phyloP scores from a whole-genome alignment of 1,284 basidiomycete genomes.

The Malassezia brasiliensis region DNA sequence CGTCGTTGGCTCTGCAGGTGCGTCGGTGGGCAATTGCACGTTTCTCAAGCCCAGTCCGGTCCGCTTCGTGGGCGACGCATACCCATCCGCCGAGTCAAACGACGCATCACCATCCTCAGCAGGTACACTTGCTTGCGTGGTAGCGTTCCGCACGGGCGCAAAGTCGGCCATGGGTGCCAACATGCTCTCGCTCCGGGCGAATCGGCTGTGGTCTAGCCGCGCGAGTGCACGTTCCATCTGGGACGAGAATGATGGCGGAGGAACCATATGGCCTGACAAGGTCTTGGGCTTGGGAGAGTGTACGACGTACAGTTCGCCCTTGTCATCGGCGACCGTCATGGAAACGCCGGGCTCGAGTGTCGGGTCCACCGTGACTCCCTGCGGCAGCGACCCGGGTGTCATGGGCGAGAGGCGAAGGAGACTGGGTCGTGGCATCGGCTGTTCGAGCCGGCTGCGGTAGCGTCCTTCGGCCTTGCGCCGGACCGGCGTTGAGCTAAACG shows the following conservation, averaged over 20 bases:
- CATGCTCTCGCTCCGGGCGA: too few relatives aligned
- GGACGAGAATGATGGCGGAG: background rate
- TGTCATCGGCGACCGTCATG: conserved; percentile 12
- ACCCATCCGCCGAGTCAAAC: too few relatives aligned
- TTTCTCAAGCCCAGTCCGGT: too few relatives aligned
- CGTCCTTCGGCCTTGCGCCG: conserved; percentile 6
- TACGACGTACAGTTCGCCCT: conserved; percentile 9
- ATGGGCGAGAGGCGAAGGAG: background rate
- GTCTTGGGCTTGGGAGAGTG: background rate
- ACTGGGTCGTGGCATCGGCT: conserved; percentile 1
- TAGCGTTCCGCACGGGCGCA: too few relatives aligned
- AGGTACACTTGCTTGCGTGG: too few relatives aligned
- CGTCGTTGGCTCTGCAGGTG: too few relatives aligned
- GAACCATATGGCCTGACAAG: too few relatives aligned
- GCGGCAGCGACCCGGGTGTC: background rate
- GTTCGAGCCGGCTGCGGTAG: conserved; percentile 12
- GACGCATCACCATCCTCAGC: too few relatives aligned
- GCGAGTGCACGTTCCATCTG: background rate
- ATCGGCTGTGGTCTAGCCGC: too few relatives aligned
- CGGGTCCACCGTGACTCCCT: conserved; percentile 5
- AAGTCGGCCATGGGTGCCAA: too few relatives aligned
- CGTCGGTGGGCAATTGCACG: too few relatives aligned
- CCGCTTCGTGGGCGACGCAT: too few relatives aligned
- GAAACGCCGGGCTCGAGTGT: conserved; percentile 8
- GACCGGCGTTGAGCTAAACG: background rate